A percentile compares a stretch with the other conserved stretches of the same genome.
Evolutionary conservation across 768 basidiomycete species (phyloP).

Genomic region (Leccinum fibrillosum): DNA sequence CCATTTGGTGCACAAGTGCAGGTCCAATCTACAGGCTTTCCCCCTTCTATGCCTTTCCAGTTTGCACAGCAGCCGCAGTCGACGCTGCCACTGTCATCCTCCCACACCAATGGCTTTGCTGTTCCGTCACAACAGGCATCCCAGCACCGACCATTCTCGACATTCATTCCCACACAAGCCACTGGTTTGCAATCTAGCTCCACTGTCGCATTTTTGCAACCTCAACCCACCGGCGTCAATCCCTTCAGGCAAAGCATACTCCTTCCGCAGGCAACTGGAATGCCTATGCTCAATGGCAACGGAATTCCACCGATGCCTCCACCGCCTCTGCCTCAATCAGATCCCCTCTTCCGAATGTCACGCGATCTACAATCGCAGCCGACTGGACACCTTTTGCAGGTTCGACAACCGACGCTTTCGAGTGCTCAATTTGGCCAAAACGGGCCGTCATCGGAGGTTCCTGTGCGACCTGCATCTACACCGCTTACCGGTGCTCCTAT

Average conservation of each 20-base stretch:
- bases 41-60: slow-evolving; percentile 41
- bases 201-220: slow-evolving; percentile 46
- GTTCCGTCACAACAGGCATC: slow-evolving; percentile 35
- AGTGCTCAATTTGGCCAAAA: slow-evolving; percentile 8
- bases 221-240: slow-evolving; percentile 60
- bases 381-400: slow-evolving; percentile 7
- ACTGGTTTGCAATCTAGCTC: slow-evolving; percentile 45
- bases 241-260: slow-evolving; percentile 84
- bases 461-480: slow-evolving; percentile 68
- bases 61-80: slow-evolving; percentile 25
- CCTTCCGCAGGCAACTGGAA: slow-evolving; percentile 59
- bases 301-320: slow-evolving; percentile 16
- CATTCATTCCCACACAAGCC: slow-evolving; percentile 54
- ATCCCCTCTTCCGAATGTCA: slow-evolving; percentile 10
- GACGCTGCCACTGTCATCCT: slow-evolving; percentile 7
- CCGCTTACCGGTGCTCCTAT: slow-evolving; percentile 54
- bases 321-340: slow-evolving; percentile 3
- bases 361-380: slow-evolving; percentile 14
- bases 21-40: slow-evolving; percentile 58
- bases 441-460: slow-evolving; percentile 27
- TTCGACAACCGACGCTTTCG: slow-evolving; percentile 5
- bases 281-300: slow-evolving; percentile 42
- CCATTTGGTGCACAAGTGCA: slow-evolving; percentile 43
- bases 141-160: slow-evolving; percentile 52
- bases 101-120: slow-evolving; percentile 21